phyloP scores from a whole-genome alignment of 2,329 filamentous ascomycete genomes.

The Chrysosporium queenslandicum region DNA sequence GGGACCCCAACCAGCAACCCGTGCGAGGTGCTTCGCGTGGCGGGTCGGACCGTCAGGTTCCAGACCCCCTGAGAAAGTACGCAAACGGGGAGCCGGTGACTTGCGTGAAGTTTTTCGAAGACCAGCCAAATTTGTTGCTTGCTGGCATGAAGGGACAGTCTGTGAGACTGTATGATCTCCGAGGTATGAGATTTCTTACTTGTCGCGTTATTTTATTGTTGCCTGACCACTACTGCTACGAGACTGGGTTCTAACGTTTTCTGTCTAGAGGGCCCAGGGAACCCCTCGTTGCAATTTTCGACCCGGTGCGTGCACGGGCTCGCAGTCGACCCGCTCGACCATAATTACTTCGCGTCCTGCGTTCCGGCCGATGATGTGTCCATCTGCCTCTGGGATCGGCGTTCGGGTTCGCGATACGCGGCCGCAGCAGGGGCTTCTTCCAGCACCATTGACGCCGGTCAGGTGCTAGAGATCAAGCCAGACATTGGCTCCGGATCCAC shows the following conservation, averaged over 20 bases:
- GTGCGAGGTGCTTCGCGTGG: slow-evolving; percentile 24
- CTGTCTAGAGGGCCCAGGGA: slow-evolving; percentile 28
- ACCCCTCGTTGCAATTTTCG: slow-evolving; percentile 39
- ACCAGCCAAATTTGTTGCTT: slow-evolving; percentile 51
- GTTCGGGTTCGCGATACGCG: slow-evolving; percentile 36
- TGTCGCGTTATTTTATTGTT: background rate
- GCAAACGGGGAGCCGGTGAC: slow-evolving; percentile 54
- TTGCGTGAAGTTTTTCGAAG: slow-evolving; percentile 54
- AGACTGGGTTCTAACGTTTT: background rate
- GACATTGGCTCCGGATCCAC: slow-evolving; percentile 43
- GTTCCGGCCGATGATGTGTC: slow-evolving; percentile 45
- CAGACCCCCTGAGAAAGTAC: slow-evolving; percentile 48
- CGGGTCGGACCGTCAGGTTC: slow-evolving; percentile 21
- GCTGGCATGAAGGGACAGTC: slow-evolving; percentile 52
- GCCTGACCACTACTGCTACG: background rate
- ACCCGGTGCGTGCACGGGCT: slow-evolving; percentile 55
- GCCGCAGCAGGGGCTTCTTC: slow-evolving; percentile 28
- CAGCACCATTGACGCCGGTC: slow-evolving; percentile 25
- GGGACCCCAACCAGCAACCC: slow-evolving; percentile 46
- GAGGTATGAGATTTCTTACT: slow-evolving; percentile 38
- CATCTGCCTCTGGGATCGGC: slow-evolving; percentile 54
- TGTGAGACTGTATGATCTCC: slow-evolving; percentile 52
- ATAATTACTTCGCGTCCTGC: slow-evolving; percentile 56
- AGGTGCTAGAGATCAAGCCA: slow-evolving; percentile 47
- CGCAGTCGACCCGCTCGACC: slow-evolving; percentile 53